These are phyloP conservation scores for Beauveria asiatica DNA, from an alignment of 2,329 filamentous ascomycete genomes.

Conservation along the genomic window DNA sequence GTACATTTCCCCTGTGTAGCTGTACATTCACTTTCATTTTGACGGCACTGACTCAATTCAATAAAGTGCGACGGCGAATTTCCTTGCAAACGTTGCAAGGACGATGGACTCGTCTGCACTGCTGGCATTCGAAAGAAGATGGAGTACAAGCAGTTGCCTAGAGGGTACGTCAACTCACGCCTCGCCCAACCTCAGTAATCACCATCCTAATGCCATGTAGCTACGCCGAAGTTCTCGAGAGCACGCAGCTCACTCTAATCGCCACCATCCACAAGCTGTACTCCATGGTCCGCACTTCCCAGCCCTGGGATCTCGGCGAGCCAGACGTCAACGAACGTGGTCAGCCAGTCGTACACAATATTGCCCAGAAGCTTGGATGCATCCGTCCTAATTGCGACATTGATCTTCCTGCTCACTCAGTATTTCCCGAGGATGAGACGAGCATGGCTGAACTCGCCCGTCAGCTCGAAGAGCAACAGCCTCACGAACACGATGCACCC, in stretches of 20 bases:
- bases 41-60: not conserved
- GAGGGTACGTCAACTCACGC: slow-evolving; percentile 38
- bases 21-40: not conserved
- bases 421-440: slow-evolving; percentile 54
- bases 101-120: slow-evolving; percentile 56
- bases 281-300: slow-evolving; percentile 50
- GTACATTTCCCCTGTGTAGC: slow-evolving; percentile 24
- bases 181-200: not conserved
- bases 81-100: slow-evolving; percentile 58
- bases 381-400: slow-evolving; percentile 54
- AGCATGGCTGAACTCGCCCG: slow-evolving; percentile 48
- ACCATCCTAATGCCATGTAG: slow-evolving; percentile 22
- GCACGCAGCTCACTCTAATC: slow-evolving; percentile 56
- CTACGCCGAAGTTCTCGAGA: slow-evolving; percentile 57
- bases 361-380: slow-evolving; percentile 55
- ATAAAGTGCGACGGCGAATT: slow-evolving; percentile 55
- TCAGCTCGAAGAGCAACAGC: slow-evolving; percentile 42
- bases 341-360: slow-evolving; percentile 57
- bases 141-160: slow-evolving; percentile 58
- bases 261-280: slow-evolving; percentile 59
- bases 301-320: slow-evolving; percentile 54
- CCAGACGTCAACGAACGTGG: slow-evolving; percentile 55
- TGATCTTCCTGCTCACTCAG: slow-evolving; percentile 47
- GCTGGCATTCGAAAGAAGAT: slow-evolving; percentile 57
- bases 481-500: slow-evolving; percentile 28